phyloP scores from a whole-genome alignment of 1,139 yeast genomes.

The Spathaspora sp. region DNA sequence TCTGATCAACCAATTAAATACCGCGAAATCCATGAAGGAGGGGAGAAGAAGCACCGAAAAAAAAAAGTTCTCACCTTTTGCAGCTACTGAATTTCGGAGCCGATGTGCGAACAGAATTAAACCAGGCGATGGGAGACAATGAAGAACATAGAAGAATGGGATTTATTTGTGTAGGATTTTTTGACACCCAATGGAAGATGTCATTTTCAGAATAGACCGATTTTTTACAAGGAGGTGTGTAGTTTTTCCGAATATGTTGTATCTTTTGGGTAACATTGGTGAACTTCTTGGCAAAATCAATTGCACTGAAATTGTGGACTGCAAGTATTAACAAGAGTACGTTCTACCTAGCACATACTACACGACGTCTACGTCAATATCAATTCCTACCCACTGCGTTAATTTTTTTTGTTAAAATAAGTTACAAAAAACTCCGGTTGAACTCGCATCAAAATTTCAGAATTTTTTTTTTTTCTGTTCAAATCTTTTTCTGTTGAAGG shows the following conservation, averaged over 20 bases:
- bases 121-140: not conserved
- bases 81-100: slow-evolving; percentile 1
- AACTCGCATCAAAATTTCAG: not conserved
- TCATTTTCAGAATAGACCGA: not conserved
- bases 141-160: not conserved
- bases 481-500: not conserved
- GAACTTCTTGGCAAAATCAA: too few species aligned
- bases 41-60: not conserved
- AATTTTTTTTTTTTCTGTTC: not conserved
- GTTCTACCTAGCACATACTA: too few species aligned
- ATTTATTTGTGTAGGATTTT: not conserved
- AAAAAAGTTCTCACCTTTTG: not conserved
- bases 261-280: too few species aligned
- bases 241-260: not conserved
- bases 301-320: too few species aligned
- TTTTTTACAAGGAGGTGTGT: not conserved
- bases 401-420: not conserved
- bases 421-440: not conserved
- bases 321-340: too few species aligned
- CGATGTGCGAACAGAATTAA: not conserved
- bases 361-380: too few species aligned
- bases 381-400: not conserved
- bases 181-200: slow-evolving; percentile 1
- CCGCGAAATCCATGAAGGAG: not conserved
- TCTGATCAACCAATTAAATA: not conserved